These are phyloP conservation scores for Amniculicola lignicola DNA, from an alignment of 495 filamentous ascomycete species.

Conservation along the genomic window DNA sequence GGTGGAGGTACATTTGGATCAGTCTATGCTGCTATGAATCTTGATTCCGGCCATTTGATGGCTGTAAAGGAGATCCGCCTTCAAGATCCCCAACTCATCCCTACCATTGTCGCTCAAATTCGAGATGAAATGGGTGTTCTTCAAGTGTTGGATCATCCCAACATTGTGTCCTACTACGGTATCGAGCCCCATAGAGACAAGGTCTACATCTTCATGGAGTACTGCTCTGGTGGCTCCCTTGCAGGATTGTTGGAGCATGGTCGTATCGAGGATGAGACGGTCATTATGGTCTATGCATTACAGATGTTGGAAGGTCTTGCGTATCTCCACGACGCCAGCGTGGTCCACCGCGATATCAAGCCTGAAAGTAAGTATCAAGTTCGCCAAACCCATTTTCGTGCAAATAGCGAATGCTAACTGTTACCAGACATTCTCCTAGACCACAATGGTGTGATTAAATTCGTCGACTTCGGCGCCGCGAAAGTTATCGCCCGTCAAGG, in stretches of 20 bases:
- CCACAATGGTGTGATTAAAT: constrained; percentile 97
- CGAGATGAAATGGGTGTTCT: constrained; percentile 95
- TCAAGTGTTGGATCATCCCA: constrained; percentile 92
- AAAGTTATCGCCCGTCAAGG: constrained; percentile 96
- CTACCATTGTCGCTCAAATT: constrained; percentile 87
- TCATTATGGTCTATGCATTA: constrained; percentile 95
- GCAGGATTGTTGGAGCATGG: constrained; percentile 89
- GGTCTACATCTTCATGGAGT: constrained; percentile 99
- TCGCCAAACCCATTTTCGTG: not conserved
- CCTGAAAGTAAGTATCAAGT: constrained; percentile 81
- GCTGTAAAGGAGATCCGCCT: constrained; percentile 97
- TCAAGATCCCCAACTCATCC: constrained; percentile 94
- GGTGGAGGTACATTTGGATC: constrained; percentile 96
- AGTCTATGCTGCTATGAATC: constrained; percentile 93
- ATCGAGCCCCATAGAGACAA: constrained; percentile 98
- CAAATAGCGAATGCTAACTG: constrained; percentile 17
- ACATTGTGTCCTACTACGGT: constrained; percentile 95
- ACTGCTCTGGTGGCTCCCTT: constrained; percentile 92
- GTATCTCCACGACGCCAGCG: constrained; percentile 84
- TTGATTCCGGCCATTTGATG: constrained; percentile 94
- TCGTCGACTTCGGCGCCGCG: constrained; percentile 96
- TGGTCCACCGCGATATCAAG: constrained; percentile 97
- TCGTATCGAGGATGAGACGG: constrained; percentile 94
- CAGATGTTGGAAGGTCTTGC: constrained; percentile 94
- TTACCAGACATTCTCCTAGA: constrained; percentile 83